Base-by-base conservation (phyloP, 1,284 basidiomycete genomes). In the Puccinia brachypodii region DNA sequence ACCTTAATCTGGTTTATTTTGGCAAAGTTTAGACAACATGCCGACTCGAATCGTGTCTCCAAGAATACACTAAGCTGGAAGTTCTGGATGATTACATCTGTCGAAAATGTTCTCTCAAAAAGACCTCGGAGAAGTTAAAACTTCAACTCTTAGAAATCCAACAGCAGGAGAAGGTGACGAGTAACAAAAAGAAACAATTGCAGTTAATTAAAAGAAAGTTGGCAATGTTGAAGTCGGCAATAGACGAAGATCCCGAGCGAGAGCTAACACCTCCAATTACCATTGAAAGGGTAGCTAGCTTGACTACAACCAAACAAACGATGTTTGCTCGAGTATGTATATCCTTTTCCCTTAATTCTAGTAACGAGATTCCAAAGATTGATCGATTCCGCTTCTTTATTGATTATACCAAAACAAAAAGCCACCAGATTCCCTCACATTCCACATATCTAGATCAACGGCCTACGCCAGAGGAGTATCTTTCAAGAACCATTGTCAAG, bases 371-470 rank as follows among this genome's bases (percentile, higher is more conserved):
- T 3, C 2, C 40, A 31, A n/a, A 7, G 38, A 42, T 77, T 82
- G 38, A 71, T 76, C 40, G 71, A 31, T 0, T 62, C 50, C n/a
- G 66, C 85, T 7, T 44, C 47, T 31, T 40, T 66, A 80, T n/a
- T n/a, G n/a, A 50, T 11, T 50, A 50, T 50, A 50, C 22, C 11
- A 50, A 60, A 83, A 86, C 66, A 84, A 40, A 82, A 86, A 94
- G 91, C 92, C 94, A 22, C 95, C 95, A 0, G 90, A 90, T 13
- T 91, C 94, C 0, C 90, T 96, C 38, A 92, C 91, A 1, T 89
- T 96, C 0, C 94, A 96, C 86, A 91, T 97, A 82, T 94, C 94
- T 84, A 91, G 95, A 76, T 95, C 93, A 7, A 88, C 94, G 76
- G 92, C 92, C 85, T 92, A 90, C 83, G 92, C 92, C 25, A 86